Percentiles rank a stretch among this genome's conserved stretches.
phyloP scores from a whole-genome alignment of 1,284 basidiomycete species.

The Papiliotrema flavescens region DNA sequence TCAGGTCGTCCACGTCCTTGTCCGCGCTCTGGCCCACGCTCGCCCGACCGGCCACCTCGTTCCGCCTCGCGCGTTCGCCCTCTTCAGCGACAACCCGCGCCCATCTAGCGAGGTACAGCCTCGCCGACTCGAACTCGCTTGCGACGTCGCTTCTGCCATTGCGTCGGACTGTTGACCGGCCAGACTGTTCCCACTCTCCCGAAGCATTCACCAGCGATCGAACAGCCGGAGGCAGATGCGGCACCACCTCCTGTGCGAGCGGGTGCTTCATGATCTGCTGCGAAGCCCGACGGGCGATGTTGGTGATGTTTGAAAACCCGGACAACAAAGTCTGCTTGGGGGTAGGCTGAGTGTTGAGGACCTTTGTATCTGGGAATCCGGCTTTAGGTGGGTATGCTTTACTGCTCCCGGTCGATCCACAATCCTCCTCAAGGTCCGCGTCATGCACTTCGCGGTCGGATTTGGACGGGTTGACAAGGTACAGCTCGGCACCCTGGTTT shows the following conservation, averaged over 20 bases:
- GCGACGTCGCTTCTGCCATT: conserved; percentile 55
- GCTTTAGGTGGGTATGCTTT: conserved; percentile 52
- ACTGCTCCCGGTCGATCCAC: conserved; percentile 11
- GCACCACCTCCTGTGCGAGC: conserved; percentile 86
- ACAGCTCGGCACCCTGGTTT: conserved; percentile 57
- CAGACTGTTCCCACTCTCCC: conserved; percentile 66
- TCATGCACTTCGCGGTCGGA: conserved; percentile 83
- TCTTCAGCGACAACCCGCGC: conserved; percentile 89
- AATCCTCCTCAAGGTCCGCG: conserved; percentile 27
- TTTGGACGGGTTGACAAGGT: conserved; percentile 85
- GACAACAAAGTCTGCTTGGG: conserved; percentile 55
- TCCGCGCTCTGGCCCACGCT: conserved; percentile 8
- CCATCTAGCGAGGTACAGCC: conserved; percentile 96
- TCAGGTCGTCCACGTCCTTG: conserved; percentile 54
- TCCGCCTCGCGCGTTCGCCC: conserved; percentile 75
- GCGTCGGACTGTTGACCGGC: conserved; percentile 53
- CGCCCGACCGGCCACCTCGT: conserved; percentile 56
- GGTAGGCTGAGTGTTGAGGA: conserved; percentile 20
- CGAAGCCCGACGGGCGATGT: conserved; percentile 80
- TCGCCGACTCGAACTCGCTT: conserved; percentile 86
- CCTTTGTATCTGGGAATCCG: conserved; percentile 46
- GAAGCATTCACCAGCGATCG: conserved; percentile 72
- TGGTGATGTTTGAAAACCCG: conserved; percentile 82
- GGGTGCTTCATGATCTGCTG: conserved; percentile 91
- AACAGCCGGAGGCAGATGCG: conserved; percentile 88